Evolutionary conservation across 768 basidiomycete species (phyloP).

Genomic region (Lentinula raphanica): DNA sequence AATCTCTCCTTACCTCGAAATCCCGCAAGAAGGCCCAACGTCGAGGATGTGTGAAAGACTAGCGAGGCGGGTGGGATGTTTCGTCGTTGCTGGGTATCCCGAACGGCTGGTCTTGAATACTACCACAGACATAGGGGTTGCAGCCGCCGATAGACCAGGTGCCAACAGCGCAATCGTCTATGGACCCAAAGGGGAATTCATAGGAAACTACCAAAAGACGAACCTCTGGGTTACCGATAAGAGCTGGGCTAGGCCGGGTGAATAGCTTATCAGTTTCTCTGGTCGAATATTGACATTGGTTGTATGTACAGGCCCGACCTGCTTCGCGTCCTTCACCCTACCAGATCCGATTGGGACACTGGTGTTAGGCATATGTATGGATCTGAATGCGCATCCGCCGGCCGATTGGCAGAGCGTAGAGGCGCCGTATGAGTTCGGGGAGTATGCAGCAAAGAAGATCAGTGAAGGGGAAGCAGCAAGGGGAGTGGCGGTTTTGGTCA

Average conservation of each 20-base stretch:
- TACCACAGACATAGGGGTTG: slow-evolving; percentile 7
- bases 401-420: slow-evolving; percentile 41
- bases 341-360: slow-evolving; percentile 53
- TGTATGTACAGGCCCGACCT: no score
- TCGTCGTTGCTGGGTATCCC: slow-evolving; percentile 81
- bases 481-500: slow-evolving; percentile 67
- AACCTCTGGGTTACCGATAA: slow-evolving; percentile 75
- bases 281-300: no score
- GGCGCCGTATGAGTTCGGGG: slow-evolving; percentile 80
- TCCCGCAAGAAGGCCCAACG: slow-evolving; percentile 65
- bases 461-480: no score
- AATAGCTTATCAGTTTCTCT: no score
- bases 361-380: slow-evolving; percentile 86
- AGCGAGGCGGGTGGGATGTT: slow-evolving; percentile 55
- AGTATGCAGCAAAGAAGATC: slow-evolving; percentile 46
- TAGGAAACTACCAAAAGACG: slow-evolving; percentile 74
- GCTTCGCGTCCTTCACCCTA: slow-evolving; percentile 61
- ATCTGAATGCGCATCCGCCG: slow-evolving; percentile 47
- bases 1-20: slow-evolving; percentile 73
- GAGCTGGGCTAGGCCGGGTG: slow-evolving; percentile 80
- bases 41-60: slow-evolving; percentile 67
- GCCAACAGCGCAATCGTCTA: slow-evolving; percentile 74
- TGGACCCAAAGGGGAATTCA: slow-evolving; percentile 54
- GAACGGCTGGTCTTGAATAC: slow-evolving; percentile 46
- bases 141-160: slow-evolving; percentile 29